phyloP scores from a whole-genome alignment of 1,139 yeast species.

The Fermentozyma sake region DNA sequence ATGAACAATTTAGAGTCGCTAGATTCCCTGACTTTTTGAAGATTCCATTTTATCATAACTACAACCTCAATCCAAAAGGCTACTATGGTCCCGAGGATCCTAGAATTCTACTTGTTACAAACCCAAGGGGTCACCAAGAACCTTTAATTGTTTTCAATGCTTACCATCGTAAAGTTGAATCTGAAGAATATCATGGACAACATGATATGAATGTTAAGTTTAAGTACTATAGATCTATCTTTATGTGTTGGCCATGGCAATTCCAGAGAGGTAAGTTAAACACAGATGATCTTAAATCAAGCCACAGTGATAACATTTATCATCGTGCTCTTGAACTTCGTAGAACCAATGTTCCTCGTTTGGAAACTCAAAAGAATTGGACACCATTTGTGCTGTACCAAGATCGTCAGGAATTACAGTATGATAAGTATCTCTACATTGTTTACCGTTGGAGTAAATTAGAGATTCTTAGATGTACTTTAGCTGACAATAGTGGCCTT shows the following conservation, averaged over 20 bases:
- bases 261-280: slow-evolving; percentile 31
- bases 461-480: slow-evolving; percentile 26
- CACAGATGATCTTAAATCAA: slow-evolving; percentile 15
- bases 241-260: slow-evolving; percentile 37
- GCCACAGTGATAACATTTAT: slow-evolving; percentile 1
- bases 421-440: slow-evolving; percentile 27
- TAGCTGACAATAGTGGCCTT: slow-evolving; percentile 12
- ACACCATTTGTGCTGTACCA: slow-evolving; percentile 32
- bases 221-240: slow-evolving; percentile 26
- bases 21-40: slow-evolving; percentile 30
- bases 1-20: slow-evolving; percentile 11
- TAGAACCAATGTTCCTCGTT: slow-evolving; percentile 19
- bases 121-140: slow-evolving; percentile 29
- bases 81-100: slow-evolving; percentile 45
- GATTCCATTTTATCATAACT: slow-evolving; percentile 31
- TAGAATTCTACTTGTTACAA: slow-evolving; percentile 29
- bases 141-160: slow-evolving; percentile 34
- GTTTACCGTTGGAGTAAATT: slow-evolving; percentile 37
- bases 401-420: slow-evolving; percentile 16
- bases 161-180: slow-evolving; percentile 21
- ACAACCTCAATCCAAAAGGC: slow-evolving; percentile 14
- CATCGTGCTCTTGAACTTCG: slow-evolving; percentile 19
- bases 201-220: slow-evolving; percentile 3
- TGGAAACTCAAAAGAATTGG: slow-evolving; percentile 39
- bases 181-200: slow-evolving; percentile 12